Evolutionary conservation across 805 yeast species (phyloP).

Genomic region (Wickerhamiella vanderwaltii): DNA sequence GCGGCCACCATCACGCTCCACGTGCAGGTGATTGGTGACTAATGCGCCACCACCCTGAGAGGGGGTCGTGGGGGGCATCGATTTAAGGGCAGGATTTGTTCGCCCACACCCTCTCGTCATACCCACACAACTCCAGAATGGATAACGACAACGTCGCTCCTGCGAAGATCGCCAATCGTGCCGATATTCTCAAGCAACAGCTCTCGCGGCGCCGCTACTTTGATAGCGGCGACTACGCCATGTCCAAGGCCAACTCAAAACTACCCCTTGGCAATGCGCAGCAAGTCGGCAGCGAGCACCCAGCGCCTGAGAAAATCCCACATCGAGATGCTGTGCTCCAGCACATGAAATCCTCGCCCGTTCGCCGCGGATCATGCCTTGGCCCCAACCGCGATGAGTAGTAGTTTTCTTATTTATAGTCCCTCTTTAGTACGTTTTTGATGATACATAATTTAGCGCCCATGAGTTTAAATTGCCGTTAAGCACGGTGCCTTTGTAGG

Average conservation of each 20-base stretch:
- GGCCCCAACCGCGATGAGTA: constrained; percentile 14
- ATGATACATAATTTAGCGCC: no score
- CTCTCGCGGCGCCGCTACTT: constrained; percentile 74
- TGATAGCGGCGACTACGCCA: constrained; percentile 89
- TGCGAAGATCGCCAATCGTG: constrained; percentile 16
- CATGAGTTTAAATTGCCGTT: no score
- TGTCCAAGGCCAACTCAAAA: constrained; percentile 36
- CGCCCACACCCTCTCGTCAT: no score
- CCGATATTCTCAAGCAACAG: constrained; percentile 22
- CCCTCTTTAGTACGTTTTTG: not conserved
- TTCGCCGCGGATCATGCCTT: constrained; percentile 20
- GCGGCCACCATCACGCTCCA: no score
- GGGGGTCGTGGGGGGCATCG: no score
- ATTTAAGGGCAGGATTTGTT: no score
- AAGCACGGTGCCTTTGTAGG: not conserved
- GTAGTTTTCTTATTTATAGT: not conserved
- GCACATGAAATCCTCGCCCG: constrained; percentile 19
- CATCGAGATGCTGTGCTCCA: constrained; percentile 20
- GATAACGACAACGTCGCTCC: no score
- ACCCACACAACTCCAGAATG: no score
- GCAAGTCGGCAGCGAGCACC: constrained; percentile 22
- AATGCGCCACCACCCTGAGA: no score
- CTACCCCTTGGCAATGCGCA: constrained; percentile 11
- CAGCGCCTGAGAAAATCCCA: constrained; percentile 22
- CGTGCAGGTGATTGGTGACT: no score